A percentile compares a stretch with the other conserved stretches of the same genome.
Conservation (phyloP, 2,329 filamentous ascomycete genomes). For the Endoconidiophora polonica region DNA sequence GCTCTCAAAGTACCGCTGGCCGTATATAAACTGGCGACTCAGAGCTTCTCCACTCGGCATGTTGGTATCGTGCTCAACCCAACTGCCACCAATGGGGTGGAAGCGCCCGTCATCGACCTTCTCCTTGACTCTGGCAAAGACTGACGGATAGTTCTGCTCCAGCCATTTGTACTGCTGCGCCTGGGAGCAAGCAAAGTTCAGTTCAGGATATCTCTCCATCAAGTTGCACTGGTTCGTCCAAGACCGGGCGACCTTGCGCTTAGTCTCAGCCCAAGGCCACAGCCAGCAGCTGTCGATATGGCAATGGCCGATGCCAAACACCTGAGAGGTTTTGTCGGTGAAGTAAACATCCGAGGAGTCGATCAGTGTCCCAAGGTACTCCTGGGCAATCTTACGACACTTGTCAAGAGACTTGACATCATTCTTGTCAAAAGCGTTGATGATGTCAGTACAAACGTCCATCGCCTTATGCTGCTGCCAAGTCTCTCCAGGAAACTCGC, state of each 20-base stretch:
- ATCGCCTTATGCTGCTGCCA: slow-evolving; percentile 81
- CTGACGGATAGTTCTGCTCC: slow-evolving; percentile 71
- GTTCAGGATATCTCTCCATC: slow-evolving; percentile 87
- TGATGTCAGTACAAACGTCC: slow-evolving; percentile 70
- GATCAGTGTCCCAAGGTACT: slow-evolving; percentile 66
- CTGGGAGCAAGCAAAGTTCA: slow-evolving; percentile 81
- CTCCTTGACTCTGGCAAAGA: slow-evolving; percentile 76
- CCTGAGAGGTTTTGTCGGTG: slow-evolving; percentile 53
- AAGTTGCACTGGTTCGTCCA: slow-evolving; percentile 96
- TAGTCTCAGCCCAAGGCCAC: slow-evolving; percentile 96
- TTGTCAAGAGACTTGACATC: slow-evolving; percentile 61
- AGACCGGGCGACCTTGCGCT: slow-evolving; percentile 84
- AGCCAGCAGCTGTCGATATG: slow-evolving; percentile 98
- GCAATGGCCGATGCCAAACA: slow-evolving; percentile 85
- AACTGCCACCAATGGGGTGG: slow-evolving; percentile 89
- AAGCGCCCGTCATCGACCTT: slow-evolving; percentile 86
- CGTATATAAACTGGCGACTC: slow-evolving; percentile 85
- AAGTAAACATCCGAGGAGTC: slow-evolving; percentile 76
- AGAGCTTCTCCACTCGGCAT: slow-evolving; percentile 90
- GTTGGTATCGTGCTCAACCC: slow-evolving; percentile 98
- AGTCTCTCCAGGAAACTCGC: slow-evolving; percentile 76
- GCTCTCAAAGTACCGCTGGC: slow-evolving; percentile 86
- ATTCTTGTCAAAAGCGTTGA: slow-evolving; percentile 74
- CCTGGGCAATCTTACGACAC: slow-evolving; percentile 65
- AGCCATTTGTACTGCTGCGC: slow-evolving; percentile 98